Evolutionary conservation across 768 basidiomycete species (phyloP).

Genomic region (Boletus eberwhitei): DNA sequence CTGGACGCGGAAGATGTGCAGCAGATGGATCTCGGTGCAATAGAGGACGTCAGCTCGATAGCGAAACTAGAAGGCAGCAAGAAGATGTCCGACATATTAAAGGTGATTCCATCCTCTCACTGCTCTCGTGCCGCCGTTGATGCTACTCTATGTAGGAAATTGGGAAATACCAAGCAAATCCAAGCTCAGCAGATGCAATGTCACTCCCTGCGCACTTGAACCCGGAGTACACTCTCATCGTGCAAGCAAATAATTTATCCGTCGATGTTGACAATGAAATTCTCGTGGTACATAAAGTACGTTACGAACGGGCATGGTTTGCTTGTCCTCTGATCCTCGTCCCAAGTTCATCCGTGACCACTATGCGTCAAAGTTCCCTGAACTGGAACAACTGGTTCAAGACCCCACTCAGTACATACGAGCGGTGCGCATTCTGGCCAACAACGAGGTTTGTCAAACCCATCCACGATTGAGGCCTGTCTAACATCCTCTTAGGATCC

Average conservation of each 20-base stretch:
- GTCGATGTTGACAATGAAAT: slow-evolving; percentile 99
- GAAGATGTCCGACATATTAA: slow-evolving; percentile 82
- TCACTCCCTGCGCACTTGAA: slow-evolving; percentile 80
- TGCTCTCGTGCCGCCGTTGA: background rate
- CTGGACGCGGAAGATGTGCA: slow-evolving; percentile 92
- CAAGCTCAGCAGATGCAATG: slow-evolving; percentile 77
- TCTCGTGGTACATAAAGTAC: slow-evolving; percentile 90
- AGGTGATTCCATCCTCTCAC: slow-evolving; percentile 41
- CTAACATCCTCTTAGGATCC: slow-evolving; percentile 54
- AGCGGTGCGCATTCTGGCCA: slow-evolving; percentile 84
- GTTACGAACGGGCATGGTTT: slow-evolving; percentile 11
- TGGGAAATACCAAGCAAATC: slow-evolving; percentile 76
- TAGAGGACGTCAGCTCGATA: slow-evolving; percentile 85
- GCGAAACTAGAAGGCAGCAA: slow-evolving; percentile 88
- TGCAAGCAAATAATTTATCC: slow-evolving; percentile 95
- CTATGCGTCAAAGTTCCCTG: slow-evolving; percentile 92
- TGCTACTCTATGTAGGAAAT: slow-evolving; percentile 61
- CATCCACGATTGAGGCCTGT: background rate
- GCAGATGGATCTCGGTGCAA: slow-evolving; percentile 81
- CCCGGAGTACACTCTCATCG: slow-evolving; percentile 94
- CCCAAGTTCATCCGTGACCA: slow-evolving; percentile 94
- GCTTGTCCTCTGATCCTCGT: slow-evolving; percentile 7
- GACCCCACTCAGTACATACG: slow-evolving; percentile 92
- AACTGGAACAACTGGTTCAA: slow-evolving; percentile 90
- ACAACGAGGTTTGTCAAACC: slow-evolving; percentile 56